phyloP scores from a whole-genome alignment of 768 basidiomycete species.

The Strobilomyces dryophilus region DNA sequence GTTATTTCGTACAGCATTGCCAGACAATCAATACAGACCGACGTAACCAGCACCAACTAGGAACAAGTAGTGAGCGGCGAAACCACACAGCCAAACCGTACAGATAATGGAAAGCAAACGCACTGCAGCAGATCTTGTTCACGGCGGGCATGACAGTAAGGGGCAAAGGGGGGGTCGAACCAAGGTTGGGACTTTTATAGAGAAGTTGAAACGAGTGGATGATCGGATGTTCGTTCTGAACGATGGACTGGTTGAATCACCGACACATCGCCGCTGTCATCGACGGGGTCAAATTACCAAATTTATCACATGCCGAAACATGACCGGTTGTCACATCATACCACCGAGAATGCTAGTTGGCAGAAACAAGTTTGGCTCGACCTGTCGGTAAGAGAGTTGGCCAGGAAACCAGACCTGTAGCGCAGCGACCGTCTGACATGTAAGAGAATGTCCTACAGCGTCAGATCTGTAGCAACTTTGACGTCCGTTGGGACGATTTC shows the following conservation, averaged over 20 bases:
- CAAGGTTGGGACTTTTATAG: not conserved
- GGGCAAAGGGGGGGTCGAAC: no score
- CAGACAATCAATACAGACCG: conserved; percentile 46
- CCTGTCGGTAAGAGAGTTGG: no score
- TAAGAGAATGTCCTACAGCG: no score
- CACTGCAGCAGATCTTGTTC: conserved; percentile 86
- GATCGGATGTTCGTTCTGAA: not conserved
- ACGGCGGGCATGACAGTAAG: conserved; percentile 44
- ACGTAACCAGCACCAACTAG: conserved; percentile 90
- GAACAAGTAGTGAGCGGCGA: conserved; percentile 7
- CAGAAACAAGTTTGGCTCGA: no score
- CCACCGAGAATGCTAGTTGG: no score
- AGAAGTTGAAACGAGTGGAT: not conserved
- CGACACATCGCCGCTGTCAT: not conserved
- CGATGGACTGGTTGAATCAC: not conserved
- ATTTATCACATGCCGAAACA: not conserved
- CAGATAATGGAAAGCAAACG: conserved; percentile 29
- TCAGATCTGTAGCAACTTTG: no score
- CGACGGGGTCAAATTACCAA: not conserved
- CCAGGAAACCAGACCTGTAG: no score
- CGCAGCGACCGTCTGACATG: no score
- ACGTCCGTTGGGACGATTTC: no score
- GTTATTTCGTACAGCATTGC: conserved; percentile 7
- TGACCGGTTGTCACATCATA: no score
- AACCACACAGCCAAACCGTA: not conserved